Base-by-base conservation (phyloP, 805 yeast genomes). In the Lipomyces oligophaga region DNA sequence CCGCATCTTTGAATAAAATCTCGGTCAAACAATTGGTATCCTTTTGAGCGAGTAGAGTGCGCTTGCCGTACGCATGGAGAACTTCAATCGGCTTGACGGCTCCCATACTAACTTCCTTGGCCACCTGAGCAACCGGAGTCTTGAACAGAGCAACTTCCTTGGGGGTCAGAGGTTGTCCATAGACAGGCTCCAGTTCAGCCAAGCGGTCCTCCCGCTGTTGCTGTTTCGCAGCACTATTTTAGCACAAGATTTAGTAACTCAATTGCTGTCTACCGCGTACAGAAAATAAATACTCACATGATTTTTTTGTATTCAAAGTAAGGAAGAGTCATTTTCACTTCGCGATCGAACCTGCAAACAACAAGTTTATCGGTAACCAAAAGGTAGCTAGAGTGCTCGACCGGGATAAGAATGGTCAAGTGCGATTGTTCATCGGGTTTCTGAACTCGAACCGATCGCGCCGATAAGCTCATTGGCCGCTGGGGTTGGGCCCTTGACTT, bases 1-100 rank as follows among this genome's bases (percentile, higher is more conserved):
- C 77, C n/a, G 83, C 89, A 52, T 80, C 85, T 34, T 77, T 73
- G 55, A 81, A 74, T 64, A 83, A 70, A 45, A 84, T 70, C 47
- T 80, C 83, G 64, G 81, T 71, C 26, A 78, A 70, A 58, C 78
- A 74, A 52, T 78, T 76, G 49, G 81, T 77, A 36, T 52, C 45
- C 58, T 78, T 73, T 50, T 85, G 86, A 2, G 81, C 78, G 44
- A 78, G 69, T 15, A 79, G 71, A 2, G 88, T 81, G 46, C 79
- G 69, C 58, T 80, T 83, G 33, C 81, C 82, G 58, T 73, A 82
- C 0, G 87, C 86, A 56, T 68, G 74, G 53, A 77, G 70, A 16
- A 80, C 79, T 30, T 73, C 71, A 3, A 71, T 73, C 0, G 85
- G 71, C 21, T 75, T 57, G 45, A 75, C 60, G 33, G 73, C 69